Percentiles rank a stretch among this genome's conserved stretches.
These are phyloP conservation scores for Gossypium arboreum DNA, from an alignment of 345 rosid species.

Conservation along the genomic window DNA sequence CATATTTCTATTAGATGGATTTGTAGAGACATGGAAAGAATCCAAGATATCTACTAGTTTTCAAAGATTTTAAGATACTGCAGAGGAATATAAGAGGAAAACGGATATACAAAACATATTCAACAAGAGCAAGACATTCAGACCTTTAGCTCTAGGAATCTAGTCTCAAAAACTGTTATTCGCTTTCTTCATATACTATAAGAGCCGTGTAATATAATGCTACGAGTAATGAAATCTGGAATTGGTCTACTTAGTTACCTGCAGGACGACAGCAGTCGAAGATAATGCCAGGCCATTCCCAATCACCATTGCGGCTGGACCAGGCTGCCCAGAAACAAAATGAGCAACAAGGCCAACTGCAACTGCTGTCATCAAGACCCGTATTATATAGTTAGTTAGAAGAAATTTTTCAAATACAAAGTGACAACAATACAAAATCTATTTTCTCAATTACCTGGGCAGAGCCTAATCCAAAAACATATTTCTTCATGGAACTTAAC, in stretches of 20 bases:
- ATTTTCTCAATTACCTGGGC: slow-evolving; percentile 62
- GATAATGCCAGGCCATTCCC: slow-evolving; percentile 97
- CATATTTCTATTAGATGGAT: neutral
- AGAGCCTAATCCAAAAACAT: slow-evolving; percentile 93
- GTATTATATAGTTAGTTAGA: slow-evolving; percentile 25
- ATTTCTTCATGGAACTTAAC: slow-evolving; percentile 97
- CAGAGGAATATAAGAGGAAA: neutral
- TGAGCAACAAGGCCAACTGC: slow-evolving; percentile 79
- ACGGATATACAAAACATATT: neutral
- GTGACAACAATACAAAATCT: slow-evolving; percentile 4
- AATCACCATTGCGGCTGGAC: slow-evolving; percentile 93
- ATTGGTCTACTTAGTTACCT: slow-evolving; percentile 38
- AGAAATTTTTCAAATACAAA: neutral
- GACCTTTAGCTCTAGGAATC: slow-evolving; percentile 19
- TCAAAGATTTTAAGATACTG: neutral
- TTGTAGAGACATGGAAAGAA: slow-evolving; percentile 2
- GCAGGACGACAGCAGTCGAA: slow-evolving; percentile 95
- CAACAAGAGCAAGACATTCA: neutral
- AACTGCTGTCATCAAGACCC: slow-evolving; percentile 92
- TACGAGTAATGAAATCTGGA: slow-evolving; percentile 12
- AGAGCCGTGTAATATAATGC: neutral
- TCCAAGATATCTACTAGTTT: neutral
- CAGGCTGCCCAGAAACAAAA: slow-evolving; percentile 70
- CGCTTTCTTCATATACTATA: neutral
- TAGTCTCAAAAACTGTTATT: neutral